Base-by-base conservation (phyloP, 495 filamentous ascomycete genomes). In the Penicillium bialowiezense region DNA sequence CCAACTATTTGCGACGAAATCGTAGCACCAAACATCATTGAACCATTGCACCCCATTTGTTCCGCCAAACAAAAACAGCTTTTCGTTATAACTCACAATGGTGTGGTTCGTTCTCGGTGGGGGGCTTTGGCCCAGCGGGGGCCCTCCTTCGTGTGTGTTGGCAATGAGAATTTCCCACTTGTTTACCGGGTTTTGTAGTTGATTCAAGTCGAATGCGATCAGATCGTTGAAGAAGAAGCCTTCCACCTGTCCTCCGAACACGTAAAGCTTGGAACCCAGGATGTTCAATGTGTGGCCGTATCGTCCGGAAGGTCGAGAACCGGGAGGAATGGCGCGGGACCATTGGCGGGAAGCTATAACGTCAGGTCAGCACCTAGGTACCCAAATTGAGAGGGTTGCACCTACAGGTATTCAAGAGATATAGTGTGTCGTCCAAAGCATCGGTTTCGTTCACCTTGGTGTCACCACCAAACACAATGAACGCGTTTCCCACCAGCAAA, bases 251-350 rank as follows among this genome's bases (percentile, higher is more conserved):
- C 95, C 95, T 51, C 95, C 95, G 62, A 99, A 99, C 6, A 97
- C 84, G 67, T 91, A 99, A 24, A 99, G 87, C 60, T 90, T 96
- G 19, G 95, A 97, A 10, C 93, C 91, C 7, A 99, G 68, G 44
- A 97, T 97, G 56, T 97, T 97, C 41, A 99, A 63, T 0, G 95
- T 95, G 65, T 99, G 95, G 1, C 95, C 95, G 60, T 99, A 99
- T 48, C 95, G 86, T 48, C 95, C 95, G 21, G 87, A 78, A 5
- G 95, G 95, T 41, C 91, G 79, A 28, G 86, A 76, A 9, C 90
- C 89, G 14, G 85, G 83, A 5, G 95, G 93, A 31, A 91, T 81
- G 10, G 91, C 90, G 65, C 91, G 79, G 33, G 95, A 96, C 95
- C 95, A 99, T 78, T 97, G 93, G 51, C 92, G 88, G 35, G 95